phyloP scores from a whole-genome alignment of 2,329 filamentous ascomycete species.

The Exophiala sp. region DNA sequence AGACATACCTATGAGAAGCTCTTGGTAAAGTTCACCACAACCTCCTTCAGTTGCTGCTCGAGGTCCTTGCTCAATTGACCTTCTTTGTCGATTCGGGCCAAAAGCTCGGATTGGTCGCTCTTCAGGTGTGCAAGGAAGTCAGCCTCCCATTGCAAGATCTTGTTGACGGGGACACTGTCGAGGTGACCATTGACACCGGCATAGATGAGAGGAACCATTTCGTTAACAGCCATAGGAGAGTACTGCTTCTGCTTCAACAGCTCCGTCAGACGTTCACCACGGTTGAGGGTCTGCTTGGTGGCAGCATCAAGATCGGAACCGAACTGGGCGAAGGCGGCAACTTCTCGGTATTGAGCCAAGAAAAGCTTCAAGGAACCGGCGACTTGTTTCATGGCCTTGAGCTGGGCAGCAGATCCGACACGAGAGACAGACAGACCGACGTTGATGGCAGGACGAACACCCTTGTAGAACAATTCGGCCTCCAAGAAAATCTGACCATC shows the following conservation, averaged over 20 bases:
- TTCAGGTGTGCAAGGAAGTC: slow-evolving; percentile 91
- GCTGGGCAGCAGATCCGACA: slow-evolving; percentile 98
- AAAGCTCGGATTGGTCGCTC: slow-evolving; percentile 78
- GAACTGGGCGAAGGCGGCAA: slow-evolving; percentile 99
- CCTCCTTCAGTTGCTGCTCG: slow-evolving; percentile 58
- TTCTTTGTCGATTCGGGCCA: slow-evolving; percentile 89
- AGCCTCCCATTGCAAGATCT: slow-evolving; percentile 88
- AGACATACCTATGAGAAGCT: slow-evolving; percentile 60
- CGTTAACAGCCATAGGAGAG: slow-evolving; percentile 95
- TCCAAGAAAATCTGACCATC: slow-evolving; percentile 99
- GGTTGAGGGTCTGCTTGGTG: slow-evolving; percentile 95
- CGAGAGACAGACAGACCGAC: slow-evolving; percentile 99
- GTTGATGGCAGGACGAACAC: slow-evolving; percentile 99
- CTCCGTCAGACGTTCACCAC: slow-evolving; percentile 98
- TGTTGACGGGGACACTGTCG: slow-evolving; percentile 79
- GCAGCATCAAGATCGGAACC: slow-evolving; percentile 98
- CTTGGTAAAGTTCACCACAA: slow-evolving; percentile 80
- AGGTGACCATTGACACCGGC: slow-evolving; percentile 98
- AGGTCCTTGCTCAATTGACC: slow-evolving; percentile 92
- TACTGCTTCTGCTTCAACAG: slow-evolving; percentile 99
- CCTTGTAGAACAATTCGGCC: slow-evolving; percentile 99
- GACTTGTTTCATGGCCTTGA: slow-evolving; percentile 99
- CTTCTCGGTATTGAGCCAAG: slow-evolving; percentile 99
- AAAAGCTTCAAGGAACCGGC: slow-evolving; percentile 99
- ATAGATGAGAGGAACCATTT: slow-evolving; percentile 99